Conservation (phyloP, 2,329 filamentous ascomycete genomes). For the Fusarium illudens region DNA sequence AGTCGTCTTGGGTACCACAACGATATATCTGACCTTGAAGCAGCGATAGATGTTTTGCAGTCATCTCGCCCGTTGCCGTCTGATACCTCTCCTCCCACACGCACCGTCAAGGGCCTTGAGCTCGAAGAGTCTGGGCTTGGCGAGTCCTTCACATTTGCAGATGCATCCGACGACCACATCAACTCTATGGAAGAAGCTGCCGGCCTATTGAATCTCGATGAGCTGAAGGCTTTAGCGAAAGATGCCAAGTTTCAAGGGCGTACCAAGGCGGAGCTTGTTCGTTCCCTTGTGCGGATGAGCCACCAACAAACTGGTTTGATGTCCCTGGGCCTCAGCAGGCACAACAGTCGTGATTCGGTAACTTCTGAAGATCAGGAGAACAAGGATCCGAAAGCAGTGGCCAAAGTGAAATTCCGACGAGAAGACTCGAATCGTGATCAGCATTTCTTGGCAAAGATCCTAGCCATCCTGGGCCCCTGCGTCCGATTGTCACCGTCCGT, state of each 20-base stretch:
- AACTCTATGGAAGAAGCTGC: conserved; percentile 84
- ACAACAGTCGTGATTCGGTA: conserved; percentile 66
- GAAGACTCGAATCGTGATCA: conserved; percentile 69
- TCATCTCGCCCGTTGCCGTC: conserved; percentile 62
- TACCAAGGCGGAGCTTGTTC: conserved; percentile 83
- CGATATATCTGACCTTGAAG: conserved; percentile 79
- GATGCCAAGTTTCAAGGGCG: conserved; percentile 88
- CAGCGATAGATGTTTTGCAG: conserved; percentile 73
- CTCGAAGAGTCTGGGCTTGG: conserved; percentile 58
- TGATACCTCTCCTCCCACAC: conserved; percentile 11
- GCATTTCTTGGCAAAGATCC: conserved; percentile 80
- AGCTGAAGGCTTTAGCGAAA: conserved; percentile 84
- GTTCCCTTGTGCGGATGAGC: conserved; percentile 77
- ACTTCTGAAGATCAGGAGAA: conserved; percentile 56
- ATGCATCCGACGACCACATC: conserved; percentile 77
- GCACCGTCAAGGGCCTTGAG: conserved; percentile 44
- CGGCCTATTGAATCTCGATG: conserved; percentile 82
- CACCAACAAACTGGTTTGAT: conserved; percentile 79
- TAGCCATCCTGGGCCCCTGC: conserved; percentile 80
- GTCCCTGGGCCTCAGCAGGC: conserved; percentile 71
- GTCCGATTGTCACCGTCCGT: conserved; percentile 78
- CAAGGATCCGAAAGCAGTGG: conserved; percentile 20
- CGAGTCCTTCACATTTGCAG: conserved; percentile 77
- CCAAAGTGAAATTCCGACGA: conserved; percentile 32
- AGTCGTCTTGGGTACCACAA: conserved; percentile 79